Percentiles rank a stretch among this genome's conserved stretches.
Conservation (phyloP, 1,284 basidiomycete genomes). For the Heterobasidion occidentale region DNA sequence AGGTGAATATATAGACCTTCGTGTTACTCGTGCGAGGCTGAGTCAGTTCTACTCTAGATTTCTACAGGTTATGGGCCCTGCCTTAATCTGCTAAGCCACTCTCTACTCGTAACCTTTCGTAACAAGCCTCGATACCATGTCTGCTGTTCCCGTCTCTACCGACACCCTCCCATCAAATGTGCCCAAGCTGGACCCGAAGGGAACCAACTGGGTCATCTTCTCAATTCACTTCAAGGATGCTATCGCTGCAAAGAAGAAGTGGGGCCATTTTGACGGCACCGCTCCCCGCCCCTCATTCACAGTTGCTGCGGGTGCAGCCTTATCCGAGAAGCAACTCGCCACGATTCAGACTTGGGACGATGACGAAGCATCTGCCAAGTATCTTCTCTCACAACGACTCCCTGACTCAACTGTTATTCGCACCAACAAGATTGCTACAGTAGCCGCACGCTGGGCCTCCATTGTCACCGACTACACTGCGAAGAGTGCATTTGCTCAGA, state of each 20-base stretch:
- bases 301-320: neutral
- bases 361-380: neutral
- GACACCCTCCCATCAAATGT: neutral
- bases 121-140: neutral
- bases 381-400: constrained; percentile 1
- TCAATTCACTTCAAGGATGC: neutral
- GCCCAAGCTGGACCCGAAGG: neutral
- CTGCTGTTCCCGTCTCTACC: neutral
- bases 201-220: constrained; percentile 1
- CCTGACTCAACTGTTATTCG: constrained; percentile 1
- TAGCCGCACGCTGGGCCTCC: neutral
- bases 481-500: neutral
- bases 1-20: too few species aligned
- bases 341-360: neutral
- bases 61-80: constrained; percentile 1
- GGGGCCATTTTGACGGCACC: constrained; percentile 1
- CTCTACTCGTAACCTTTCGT: neutral
- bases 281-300: neutral
- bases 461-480: neutral
- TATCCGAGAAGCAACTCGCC: neutral
- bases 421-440: neutral
- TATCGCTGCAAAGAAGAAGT: constrained; percentile 9
- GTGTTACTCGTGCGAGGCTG: too few species aligned
- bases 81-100: neutral
- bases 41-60: neutral